A percentile compares a stretch with the other conserved stretches of the same genome.
Evolutionary conservation across 352 stramenopile genomes (phyloP).

Genomic region (Phytophthora lateralis): DNA sequence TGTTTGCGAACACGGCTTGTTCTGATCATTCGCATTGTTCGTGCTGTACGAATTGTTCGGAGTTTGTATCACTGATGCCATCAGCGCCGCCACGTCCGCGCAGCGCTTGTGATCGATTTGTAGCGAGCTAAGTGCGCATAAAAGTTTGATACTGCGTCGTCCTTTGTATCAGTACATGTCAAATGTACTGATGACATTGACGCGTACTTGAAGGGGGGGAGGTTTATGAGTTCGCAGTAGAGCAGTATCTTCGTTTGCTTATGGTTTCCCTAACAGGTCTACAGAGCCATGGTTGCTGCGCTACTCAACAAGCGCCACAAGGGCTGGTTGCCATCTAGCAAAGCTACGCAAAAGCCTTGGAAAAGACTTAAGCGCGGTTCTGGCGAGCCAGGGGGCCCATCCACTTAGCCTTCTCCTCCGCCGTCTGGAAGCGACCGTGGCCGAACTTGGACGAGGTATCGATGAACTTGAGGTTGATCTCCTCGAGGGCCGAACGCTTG

Average conservation of each 20-base stretch:
- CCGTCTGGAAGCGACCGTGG: constrained; percentile 99
- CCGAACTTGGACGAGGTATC: constrained; percentile 99
- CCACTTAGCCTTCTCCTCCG: constrained; percentile 99
- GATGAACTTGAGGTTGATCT: constrained; percentile 96
- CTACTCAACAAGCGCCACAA: constrained; percentile 28
- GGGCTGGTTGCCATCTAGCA: constrained; percentile 20
- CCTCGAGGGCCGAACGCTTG: constrained; percentile 97
- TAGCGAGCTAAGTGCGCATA: neutral
- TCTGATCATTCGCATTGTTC: too few species aligned
- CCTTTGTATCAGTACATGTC: too few species aligned
- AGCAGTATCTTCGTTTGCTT: constrained; percentile 51
- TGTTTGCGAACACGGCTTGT: too few species aligned
- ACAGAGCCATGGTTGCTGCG: constrained; percentile 26
- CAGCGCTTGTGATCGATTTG: constrained; percentile 39
- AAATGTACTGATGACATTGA: neutral
- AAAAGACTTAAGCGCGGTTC: constrained; percentile 82
- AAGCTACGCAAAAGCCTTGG: constrained; percentile 19
- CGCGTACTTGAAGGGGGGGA: too few species aligned
- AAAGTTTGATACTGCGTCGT: too few species aligned
- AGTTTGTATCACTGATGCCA: too few species aligned
- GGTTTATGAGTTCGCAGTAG: constrained; percentile 37
- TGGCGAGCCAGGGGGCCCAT: constrained; percentile 95
- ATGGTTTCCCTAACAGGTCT: constrained; percentile 19
- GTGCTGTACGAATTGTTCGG: too few species aligned
- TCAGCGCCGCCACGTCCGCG: constrained; percentile 74